Conservation (phyloP, 495 filamentous ascomycete genomes). For the Lasiosphaeria ovina region DNA sequence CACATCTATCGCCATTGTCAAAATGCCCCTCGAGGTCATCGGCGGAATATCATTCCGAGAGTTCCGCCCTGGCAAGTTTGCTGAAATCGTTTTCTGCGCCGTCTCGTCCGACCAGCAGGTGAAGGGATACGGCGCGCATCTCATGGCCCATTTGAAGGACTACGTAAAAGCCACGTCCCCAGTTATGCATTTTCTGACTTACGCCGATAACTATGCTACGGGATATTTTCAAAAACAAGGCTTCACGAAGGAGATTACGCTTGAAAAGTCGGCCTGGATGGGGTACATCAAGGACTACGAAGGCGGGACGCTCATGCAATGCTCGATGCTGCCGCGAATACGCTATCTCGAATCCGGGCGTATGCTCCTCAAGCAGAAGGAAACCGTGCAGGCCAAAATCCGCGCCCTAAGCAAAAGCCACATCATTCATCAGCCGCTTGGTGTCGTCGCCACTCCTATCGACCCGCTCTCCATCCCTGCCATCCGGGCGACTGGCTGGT, state of each 20-base stretch:
- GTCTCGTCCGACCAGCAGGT: constrained; percentile 97
- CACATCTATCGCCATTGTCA: constrained; percentile 90
- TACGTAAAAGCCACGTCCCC: constrained; percentile 91
- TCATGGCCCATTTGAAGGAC: constrained; percentile 97
- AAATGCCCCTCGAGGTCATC: constrained; percentile 86
- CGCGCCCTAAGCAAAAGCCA: constrained; percentile 84
- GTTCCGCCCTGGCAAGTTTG: constrained; percentile 83
- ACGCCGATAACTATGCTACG: constrained; percentile 96
- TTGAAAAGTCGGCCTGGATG: constrained; percentile 89
- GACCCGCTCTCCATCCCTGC: constrained; percentile 75
- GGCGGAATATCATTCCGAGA: constrained; percentile 92
- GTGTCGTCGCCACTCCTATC: constrained; percentile 53
- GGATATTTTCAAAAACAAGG: constrained; percentile 99
- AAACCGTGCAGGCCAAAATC: constrained; percentile 86
- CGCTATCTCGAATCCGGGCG: constrained; percentile 84
- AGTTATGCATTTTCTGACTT: constrained; percentile 98
- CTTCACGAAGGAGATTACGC: constrained; percentile 93
- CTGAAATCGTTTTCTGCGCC: constrained; percentile 96
- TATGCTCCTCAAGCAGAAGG: constrained; percentile 96
- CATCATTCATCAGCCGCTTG: constrained; percentile 77
- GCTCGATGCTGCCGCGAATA: constrained; percentile 88
- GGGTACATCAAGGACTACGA: constrained; percentile 99
- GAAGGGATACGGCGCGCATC: constrained; percentile 92
- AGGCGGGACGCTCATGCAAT: constrained; percentile 97
- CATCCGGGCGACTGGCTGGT: constrained; percentile 88